Percentiles rank a stretch among this genome's conserved stretches.
Conservation (phyloP, 768 basidiomycete species). For the Russula olivacea region DNA sequence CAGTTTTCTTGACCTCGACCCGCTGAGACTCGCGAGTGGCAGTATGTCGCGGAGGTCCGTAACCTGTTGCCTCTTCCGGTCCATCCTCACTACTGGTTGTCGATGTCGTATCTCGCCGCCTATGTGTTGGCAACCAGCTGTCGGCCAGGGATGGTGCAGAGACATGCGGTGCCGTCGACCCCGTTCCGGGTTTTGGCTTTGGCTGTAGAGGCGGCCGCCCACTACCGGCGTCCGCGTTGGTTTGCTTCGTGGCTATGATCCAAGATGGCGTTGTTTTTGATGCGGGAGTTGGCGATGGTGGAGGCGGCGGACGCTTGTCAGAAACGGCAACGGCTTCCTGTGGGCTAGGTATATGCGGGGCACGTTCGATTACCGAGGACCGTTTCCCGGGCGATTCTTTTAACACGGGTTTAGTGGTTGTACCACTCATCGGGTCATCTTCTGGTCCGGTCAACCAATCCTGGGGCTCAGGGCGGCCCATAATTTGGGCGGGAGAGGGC, state of each 20-base stretch:
- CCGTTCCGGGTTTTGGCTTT: conserved; percentile 24
- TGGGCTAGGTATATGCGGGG: conserved; percentile 29
- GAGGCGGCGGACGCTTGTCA: not conserved
- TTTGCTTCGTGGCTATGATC: conserved; percentile 8
- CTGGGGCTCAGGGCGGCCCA: conserved; percentile 33
- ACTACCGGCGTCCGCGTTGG: conserved; percentile 5
- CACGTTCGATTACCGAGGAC: conserved; percentile 53
- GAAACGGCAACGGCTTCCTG: conserved; percentile 27
- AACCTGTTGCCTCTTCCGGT: conserved; percentile 40
- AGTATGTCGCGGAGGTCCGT: not conserved
- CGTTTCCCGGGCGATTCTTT: conserved; percentile 71
- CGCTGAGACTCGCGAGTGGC: not conserved
- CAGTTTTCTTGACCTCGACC: conserved; percentile 20
- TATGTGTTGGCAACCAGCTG: conserved; percentile 25
- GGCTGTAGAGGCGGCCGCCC: conserved; percentile 15
- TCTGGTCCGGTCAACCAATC: conserved; percentile 78
- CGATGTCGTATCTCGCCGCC: conserved; percentile 34
- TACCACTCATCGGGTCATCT: conserved; percentile 31
- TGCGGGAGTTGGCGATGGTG: conserved; percentile 20
- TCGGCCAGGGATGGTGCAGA: conserved; percentile 27
- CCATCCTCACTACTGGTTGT: conserved; percentile 54
- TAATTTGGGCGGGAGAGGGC: conserved; percentile 28
- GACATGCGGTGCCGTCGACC: conserved; percentile 6
- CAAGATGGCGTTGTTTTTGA: conserved; percentile 2
- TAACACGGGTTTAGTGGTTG: conserved; percentile 40